phyloP scores from a whole-genome alignment of 371 early-diverging fungal species.

The Mortierella sp. region DNA sequence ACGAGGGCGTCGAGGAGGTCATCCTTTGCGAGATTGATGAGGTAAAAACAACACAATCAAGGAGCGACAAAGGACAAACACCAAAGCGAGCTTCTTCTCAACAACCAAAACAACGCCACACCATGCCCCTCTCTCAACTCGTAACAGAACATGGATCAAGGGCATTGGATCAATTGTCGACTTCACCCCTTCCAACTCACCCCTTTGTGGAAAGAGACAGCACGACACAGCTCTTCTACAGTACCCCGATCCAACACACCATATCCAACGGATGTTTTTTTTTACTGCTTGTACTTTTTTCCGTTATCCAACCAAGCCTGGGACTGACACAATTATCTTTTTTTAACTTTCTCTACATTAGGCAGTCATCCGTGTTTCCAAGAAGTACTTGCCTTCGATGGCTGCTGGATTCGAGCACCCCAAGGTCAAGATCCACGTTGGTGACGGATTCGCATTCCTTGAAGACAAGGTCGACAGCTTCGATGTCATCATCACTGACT shows the following conservation, averaged over 20 bases:
- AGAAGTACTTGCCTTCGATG: conserved; percentile 94
- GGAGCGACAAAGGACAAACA: neutral
- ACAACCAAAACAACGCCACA: neutral
- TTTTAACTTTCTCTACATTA: neutral
- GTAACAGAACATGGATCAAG: conserved; percentile 5
- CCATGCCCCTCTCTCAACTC: neutral
- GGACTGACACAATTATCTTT: neutral
- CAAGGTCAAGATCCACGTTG: conserved; percentile 94
- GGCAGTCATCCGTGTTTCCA: conserved; percentile 91
- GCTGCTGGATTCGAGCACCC: conserved; percentile 95
- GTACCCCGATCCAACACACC: neutral
- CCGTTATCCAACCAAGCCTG: neutral
- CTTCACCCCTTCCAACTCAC: neutral
- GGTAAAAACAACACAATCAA: conserved; percentile 29
- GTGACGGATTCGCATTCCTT: conserved; percentile 96
- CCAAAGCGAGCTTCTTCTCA: neutral
- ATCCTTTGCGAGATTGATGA: conserved; percentile 97
- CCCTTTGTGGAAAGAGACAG: neutral
- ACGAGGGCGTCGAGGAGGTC: conserved; percentile 91
- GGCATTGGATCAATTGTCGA: neutral
- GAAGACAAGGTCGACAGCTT: conserved; percentile 88
- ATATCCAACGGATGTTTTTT: neutral
- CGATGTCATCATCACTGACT: conserved; percentile 98
- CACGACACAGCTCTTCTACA: neutral
- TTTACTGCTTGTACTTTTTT: neutral